phyloP scores from a whole-genome alignment of 1,139 yeast genomes.

The Diutina pseudorugosa region DNA sequence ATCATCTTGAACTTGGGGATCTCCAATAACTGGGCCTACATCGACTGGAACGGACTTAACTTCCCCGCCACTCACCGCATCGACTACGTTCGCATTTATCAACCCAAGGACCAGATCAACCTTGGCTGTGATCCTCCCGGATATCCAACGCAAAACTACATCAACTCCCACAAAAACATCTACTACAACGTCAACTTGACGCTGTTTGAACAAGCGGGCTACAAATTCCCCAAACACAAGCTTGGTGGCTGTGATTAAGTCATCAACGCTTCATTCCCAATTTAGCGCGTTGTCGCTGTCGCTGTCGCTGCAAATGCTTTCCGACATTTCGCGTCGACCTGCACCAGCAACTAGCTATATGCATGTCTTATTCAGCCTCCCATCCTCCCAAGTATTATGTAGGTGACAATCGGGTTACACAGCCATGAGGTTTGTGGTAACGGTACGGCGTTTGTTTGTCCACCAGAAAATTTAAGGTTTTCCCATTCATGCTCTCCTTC shows the following conservation, averaged over 20 bases:
- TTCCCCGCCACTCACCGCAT: slow-evolving; percentile 61
- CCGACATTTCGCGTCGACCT: too few relatives aligned
- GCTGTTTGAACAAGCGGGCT: slow-evolving; percentile 44
- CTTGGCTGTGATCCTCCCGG: slow-evolving; percentile 67
- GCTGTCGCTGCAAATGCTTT: too few relatives aligned
- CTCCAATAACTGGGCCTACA: slow-evolving; percentile 73
- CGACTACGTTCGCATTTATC: slow-evolving; percentile 73
- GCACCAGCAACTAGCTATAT: too few relatives aligned
- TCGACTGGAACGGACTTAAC: slow-evolving; percentile 57
- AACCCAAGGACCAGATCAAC: slow-evolving; percentile 40
- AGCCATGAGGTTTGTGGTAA: too few relatives aligned
- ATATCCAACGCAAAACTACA: slow-evolving; percentile 67
- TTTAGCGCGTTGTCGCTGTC: too few relatives aligned
- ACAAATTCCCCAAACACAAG: slow-evolving; percentile 41
- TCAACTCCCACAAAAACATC: slow-evolving; percentile 47
- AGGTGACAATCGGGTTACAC: too few relatives aligned
- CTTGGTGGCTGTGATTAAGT: slow-evolving; percentile 10
- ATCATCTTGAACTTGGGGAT: slow-evolving; percentile 55
- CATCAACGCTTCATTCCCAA: too few relatives aligned
- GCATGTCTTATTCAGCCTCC: too few relatives aligned
- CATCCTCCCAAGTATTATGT: too few relatives aligned
- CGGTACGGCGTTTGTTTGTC: too few relatives aligned
- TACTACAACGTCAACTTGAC: slow-evolving; percentile 55
- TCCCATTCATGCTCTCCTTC: too few relatives aligned
- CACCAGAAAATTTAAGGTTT: too few relatives aligned